A percentile compares a stretch with the other conserved stretches of the same genome.
phyloP scores from a whole-genome alignment of 495 filamentous ascomycete genomes.

The Trichocladium antarcticum region DNA sequence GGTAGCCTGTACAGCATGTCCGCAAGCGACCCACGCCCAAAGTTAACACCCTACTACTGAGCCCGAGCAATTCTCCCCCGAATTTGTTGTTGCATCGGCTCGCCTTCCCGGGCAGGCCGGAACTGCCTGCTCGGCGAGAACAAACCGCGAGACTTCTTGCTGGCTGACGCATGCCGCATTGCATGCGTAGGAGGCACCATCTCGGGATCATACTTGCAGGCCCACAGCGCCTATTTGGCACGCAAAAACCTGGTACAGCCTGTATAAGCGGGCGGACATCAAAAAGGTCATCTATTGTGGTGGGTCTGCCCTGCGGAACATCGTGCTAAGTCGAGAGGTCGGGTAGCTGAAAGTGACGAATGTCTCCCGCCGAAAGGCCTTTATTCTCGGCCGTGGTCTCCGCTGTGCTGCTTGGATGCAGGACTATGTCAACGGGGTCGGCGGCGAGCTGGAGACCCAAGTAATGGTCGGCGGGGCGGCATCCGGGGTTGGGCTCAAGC shows the following conservation, averaged over 20 bases:
- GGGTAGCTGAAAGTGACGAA: neutral
- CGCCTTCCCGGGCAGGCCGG: no score
- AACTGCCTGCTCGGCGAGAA: neutral
- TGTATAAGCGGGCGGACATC: conserved; percentile 21
- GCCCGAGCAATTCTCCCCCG: conserved; percentile 11
- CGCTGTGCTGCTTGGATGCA: conserved; percentile 42
- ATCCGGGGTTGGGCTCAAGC: conserved; percentile 41
- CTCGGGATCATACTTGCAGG: conserved; percentile 31
- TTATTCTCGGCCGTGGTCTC: conserved; percentile 34
- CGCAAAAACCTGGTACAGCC: conserved; percentile 26
- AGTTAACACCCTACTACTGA: conserved; percentile 24
- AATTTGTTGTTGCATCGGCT: no score
- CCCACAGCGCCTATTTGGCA: conserved; percentile 39
- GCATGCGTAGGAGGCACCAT: conserved; percentile 27
- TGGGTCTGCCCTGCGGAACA: conserved; percentile 15
- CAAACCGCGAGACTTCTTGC: conserved; percentile 12
- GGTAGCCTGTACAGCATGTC: no score
- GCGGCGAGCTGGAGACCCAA: conserved; percentile 31
- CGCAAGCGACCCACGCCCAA: no score
- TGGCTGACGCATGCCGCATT: conserved; percentile 24
- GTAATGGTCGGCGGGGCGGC: conserved; percentile 42
- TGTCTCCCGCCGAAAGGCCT: conserved; percentile 26
- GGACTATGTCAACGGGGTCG: conserved; percentile 28
- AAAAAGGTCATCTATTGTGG: conserved; percentile 42
- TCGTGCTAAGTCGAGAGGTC: neutral